A percentile compares a stretch with the other conserved stretches of the same genome.
phyloP scores from a whole-genome alignment of 2,329 filamentous ascomycete genomes.

The Fusarium liriodendri region DNA sequence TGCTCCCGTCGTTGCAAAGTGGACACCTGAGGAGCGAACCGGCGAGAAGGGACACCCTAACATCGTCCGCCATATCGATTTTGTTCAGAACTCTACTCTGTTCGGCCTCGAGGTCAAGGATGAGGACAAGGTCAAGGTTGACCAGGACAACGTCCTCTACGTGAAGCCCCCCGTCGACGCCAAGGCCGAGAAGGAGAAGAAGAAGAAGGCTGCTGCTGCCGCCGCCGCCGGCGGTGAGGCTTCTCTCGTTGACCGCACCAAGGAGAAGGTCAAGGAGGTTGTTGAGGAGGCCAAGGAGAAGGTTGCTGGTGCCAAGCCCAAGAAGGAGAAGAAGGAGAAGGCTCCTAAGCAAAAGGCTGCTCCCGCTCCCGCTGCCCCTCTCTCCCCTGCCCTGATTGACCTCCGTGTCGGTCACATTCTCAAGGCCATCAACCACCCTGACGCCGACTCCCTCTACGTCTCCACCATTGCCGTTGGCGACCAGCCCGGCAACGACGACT shows the following conservation, averaged over 20 bases:
- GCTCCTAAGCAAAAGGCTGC: conserved; percentile 79
- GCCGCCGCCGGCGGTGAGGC: conserved; percentile 64
- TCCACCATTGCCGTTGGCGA: conserved; percentile 97
- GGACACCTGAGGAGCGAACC: conserved; percentile 87
- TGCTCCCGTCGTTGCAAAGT: conserved; percentile 79
- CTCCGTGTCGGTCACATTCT: conserved; percentile 97
- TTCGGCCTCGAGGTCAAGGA: conserved; percentile 77
- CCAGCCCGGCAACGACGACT: conserved; percentile 82
- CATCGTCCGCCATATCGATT: conserved; percentile 91
- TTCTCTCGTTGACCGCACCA: conserved; percentile 69
- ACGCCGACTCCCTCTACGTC: conserved; percentile 95
- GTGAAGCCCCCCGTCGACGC: conserved; percentile 90
- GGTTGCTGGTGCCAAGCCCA: conserved; percentile 58
- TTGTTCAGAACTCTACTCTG: conserved; percentile 89
- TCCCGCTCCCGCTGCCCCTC: conserved; percentile 76
- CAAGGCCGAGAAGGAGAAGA: conserved; percentile 99
- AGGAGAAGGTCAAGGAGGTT: conserved; percentile 68
- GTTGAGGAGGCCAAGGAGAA: conserved; percentile 61
- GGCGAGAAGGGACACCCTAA: conserved; percentile 90
- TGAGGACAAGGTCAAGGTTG: conserved; percentile 80
- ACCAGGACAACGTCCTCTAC: conserved; percentile 83
- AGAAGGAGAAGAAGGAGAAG: conserved; percentile 94
- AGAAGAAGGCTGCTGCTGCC: conserved; percentile 85
- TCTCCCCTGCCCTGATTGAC: conserved; percentile 89
- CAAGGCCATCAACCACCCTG: conserved; percentile 94